These are phyloP conservation scores for Colletotrichum tabaci DNA, from an alignment of 2,329 filamentous ascomycete genomes.

Conservation along the genomic window DNA sequence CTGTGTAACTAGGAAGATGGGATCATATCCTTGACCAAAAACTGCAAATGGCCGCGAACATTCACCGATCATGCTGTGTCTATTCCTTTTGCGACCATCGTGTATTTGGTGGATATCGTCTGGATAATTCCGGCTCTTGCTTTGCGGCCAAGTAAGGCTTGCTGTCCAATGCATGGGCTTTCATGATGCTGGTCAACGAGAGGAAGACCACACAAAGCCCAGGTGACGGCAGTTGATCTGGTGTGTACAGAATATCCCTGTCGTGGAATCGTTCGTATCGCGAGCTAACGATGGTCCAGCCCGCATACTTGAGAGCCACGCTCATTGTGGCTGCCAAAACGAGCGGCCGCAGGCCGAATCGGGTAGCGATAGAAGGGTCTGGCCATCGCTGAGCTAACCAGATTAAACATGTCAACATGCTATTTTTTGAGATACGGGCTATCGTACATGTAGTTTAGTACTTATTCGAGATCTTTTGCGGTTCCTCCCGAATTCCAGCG, in stretches of 20 bases:
- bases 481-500: not conserved
- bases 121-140: slow-evolving; percentile 3
- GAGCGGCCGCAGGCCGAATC: slow-evolving; percentile 6
- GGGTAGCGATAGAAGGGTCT: slow-evolving; percentile 3
- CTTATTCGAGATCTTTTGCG: not conserved
- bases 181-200: slow-evolving; percentile 3
- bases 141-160: not conserved
- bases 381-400: not conserved
- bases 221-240: not conserved
- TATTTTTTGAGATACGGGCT: not conserved
- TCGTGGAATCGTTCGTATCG: not conserved
- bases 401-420: not conserved
- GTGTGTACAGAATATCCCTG: not conserved
- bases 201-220: not conserved
- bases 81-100: not conserved
- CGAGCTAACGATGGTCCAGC: slow-evolving; percentile 11
- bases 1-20: not conserved
- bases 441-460: not conserved
- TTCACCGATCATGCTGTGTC: not conserved
- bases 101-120: not conserved
- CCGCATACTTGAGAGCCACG: slow-evolving; percentile 7
- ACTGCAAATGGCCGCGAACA: not conserved
- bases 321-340: slow-evolving; percentile 14
- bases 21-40: too few species aligned
- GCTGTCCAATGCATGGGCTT: not conserved